These are phyloP conservation scores for Ogataea henricii DNA, from an alignment of 805 yeast genomes.

Conservation along the genomic window DNA sequence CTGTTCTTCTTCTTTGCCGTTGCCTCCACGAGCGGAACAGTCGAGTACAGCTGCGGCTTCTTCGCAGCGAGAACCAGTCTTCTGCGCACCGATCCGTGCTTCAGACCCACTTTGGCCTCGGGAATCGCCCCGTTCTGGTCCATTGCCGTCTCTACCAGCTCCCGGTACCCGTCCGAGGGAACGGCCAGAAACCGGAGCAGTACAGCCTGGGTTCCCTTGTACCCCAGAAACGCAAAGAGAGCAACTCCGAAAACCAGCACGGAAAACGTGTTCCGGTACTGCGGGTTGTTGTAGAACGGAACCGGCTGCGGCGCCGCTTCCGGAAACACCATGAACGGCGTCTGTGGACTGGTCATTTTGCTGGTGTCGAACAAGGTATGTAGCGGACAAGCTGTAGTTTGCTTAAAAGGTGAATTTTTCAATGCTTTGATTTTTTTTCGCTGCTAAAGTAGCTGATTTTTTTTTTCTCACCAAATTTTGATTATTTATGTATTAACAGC, in stretches of 20 bases:
- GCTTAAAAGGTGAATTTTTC: too few relatives aligned
- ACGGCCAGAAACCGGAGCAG: conserved; percentile 27
- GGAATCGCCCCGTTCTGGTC: conserved; percentile 23
- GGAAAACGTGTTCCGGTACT: conserved; percentile 11
- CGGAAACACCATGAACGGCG: conserved; percentile 21
- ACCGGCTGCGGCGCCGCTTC: conserved; percentile 3
- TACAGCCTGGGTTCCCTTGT: conserved; percentile 23
- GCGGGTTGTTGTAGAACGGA: conserved; percentile 15
- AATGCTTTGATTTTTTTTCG: too few relatives aligned
- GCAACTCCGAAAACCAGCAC: conserved; percentile 8
- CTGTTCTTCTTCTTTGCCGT: conserved; percentile 16
- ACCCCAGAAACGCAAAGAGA: conserved; percentile 14
- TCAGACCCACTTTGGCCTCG: conserved; percentile 28
- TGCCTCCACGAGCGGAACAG: conserved; percentile 29
- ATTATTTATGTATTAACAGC: too few relatives aligned
- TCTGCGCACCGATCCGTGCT: conserved; percentile 32
- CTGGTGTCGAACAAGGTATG: neutral
- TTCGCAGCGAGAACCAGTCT: conserved; percentile 34
- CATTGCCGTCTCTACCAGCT: conserved; percentile 25
- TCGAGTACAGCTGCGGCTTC: conserved; percentile 37
- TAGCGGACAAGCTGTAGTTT: neutral
- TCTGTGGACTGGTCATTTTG: conserved; percentile 8
- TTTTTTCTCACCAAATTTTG: too few relatives aligned
- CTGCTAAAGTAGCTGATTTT: too few relatives aligned
- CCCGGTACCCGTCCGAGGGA: conserved; percentile 33